Evolutionary conservation across 192 early-diverging fungal genomes (phyloP).

Genomic region (Chytriomyces confervae): DNA sequence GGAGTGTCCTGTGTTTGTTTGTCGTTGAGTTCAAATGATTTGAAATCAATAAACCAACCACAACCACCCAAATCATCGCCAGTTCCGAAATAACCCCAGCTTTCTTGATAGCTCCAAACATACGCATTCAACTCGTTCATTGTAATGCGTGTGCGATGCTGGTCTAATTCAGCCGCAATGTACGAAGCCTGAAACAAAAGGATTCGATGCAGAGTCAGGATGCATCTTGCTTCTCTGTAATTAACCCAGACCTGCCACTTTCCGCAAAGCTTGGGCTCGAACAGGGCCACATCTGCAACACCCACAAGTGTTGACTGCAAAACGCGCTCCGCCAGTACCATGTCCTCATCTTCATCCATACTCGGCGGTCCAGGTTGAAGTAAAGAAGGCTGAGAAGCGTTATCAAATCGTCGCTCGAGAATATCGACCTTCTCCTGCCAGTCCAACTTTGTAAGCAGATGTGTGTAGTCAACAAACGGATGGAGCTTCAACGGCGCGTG

Average conservation of each 20-base stretch:
- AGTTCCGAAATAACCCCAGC: too few species aligned
- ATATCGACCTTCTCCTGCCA: constrained; percentile 1
- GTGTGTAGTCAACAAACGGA: constrained; percentile 22
- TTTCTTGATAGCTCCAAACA: constrained; percentile 8
- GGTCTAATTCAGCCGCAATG: constrained; percentile 29
- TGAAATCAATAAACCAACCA: too few species aligned
- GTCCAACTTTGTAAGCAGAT: neutral
- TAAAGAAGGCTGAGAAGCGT: neutral
- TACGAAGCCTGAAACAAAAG: constrained; percentile 26
- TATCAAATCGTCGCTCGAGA: constrained; percentile 2
- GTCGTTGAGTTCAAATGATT: too few species aligned
- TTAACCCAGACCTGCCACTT: neutral
- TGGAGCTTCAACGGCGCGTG: constrained; percentile 18
- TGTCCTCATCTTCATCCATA: neutral
- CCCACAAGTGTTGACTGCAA: neutral
- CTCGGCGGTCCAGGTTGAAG: neutral
- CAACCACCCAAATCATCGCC: too few species aligned
- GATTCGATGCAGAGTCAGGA: neutral
- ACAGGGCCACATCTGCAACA: neutral
- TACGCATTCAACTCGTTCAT: constrained; percentile 29
- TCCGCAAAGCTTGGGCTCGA: neutral
- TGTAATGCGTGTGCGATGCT: constrained; percentile 1
- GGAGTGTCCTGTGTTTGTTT: neutral
- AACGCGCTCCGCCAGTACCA: neutral
- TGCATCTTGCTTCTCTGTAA: neutral